These are phyloP conservation scores for Collybia mongolica DNA, from an alignment of 768 basidiomycete species.

Conservation along the genomic window DNA sequence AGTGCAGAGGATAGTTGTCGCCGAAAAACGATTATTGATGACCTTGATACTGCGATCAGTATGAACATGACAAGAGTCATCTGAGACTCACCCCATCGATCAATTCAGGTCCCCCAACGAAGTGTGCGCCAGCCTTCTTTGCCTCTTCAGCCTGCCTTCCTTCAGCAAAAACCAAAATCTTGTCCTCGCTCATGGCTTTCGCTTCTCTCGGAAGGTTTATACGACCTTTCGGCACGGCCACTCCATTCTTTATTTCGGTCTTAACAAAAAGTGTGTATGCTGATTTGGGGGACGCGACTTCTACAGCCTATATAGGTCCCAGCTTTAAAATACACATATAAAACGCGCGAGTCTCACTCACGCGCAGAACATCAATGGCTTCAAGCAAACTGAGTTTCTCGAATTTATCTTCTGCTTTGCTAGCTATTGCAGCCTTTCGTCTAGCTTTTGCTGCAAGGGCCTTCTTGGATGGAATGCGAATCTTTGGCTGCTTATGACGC, in stretches of 20 bases:
- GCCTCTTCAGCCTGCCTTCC: constrained; percentile 82
- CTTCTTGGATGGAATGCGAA: constrained; percentile 67
- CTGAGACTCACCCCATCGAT: constrained; percentile 74
- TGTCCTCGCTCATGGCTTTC: constrained; percentile 67
- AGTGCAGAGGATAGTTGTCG: constrained; percentile 84
- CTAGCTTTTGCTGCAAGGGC: constrained; percentile 64
- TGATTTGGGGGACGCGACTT: constrained; percentile 72
- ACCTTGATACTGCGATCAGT: constrained; percentile 44
- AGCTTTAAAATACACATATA: neutral
- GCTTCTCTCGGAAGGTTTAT: constrained; percentile 82
- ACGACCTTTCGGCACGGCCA: constrained; percentile 86
- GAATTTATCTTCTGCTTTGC: constrained; percentile 54
- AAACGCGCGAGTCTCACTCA: constrained; percentile 30
- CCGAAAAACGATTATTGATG: constrained; percentile 68
- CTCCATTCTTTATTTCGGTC: constrained; percentile 75
- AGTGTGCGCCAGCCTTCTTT: constrained; percentile 81
- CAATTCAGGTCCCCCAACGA: constrained; percentile 89
- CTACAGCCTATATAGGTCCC: constrained; percentile 61
- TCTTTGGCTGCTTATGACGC: constrained; percentile 47
- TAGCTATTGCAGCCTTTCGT: constrained; percentile 53
- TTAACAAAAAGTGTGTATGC: constrained; percentile 82
- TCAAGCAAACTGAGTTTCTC: constrained; percentile 67
- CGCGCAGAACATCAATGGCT: constrained; percentile 71
- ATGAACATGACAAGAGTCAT: neutral
- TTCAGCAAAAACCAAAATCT: constrained; percentile 92